Base-by-base conservation (phyloP, 257 asterid species). In the Penstemon newberryi region DNA sequence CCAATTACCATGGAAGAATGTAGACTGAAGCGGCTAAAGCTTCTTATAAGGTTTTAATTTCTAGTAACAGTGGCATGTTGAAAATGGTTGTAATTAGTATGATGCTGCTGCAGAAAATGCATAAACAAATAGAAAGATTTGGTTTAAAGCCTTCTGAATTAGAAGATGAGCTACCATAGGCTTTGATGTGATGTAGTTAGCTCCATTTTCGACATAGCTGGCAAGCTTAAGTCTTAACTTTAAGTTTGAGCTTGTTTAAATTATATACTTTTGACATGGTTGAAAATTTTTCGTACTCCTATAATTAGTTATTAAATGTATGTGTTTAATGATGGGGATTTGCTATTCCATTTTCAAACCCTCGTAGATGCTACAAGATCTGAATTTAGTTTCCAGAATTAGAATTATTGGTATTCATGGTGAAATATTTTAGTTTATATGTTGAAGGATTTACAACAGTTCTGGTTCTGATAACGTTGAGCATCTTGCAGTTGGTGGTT, bases 401-500 rank as follows among this genome's bases (percentile, higher is more conserved):
- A 4, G n/a, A 13, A 65, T 19, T 4, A 46, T 42, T 47, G 57
- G 49, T 39, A 43, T 66, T 65, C 36, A 46, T 36, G 37, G 15
- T 61, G 10, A 49, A 43, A 3, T 41, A 36, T 44, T 13, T 8
- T 69, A 6, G 4, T 40, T 25, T 25, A 25, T 25, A 1, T 25
- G 33, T 25, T 2, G 2, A 25, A 25, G 33, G 33, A 25, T 25
- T 25, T 25, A 25, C 33, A 25, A 25, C 1, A 2, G 33, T 25
- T 25, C 33, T 62, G 53, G 36, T 65, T 72, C 66, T 65, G 8
- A 55, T 56, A 69, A 44, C 45, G 58, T 45, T 15, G 50, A 56
- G 53, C 64, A 57, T 84, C 63, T 42, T 84, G 76, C 92, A 94
- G 99, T 41, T 91, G 86, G 79, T 94, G 72, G 90, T 87, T 56